Conservation (phyloP, 176 grass and related monocot genomes). For the Miscanthus lutarioriparius region DNA sequence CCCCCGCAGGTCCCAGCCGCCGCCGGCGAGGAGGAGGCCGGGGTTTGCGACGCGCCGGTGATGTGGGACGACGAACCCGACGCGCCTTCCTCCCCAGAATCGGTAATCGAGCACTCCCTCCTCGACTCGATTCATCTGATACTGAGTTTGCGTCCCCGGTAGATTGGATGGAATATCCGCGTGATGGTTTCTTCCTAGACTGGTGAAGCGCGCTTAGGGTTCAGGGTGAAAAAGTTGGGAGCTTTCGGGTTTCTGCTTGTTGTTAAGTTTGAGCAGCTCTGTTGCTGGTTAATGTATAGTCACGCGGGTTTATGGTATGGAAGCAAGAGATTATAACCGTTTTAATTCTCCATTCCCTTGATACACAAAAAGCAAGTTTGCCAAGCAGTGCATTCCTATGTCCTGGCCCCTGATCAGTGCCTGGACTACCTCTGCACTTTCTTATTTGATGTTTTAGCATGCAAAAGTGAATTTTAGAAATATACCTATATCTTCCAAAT, state of each 20-base stretch:
- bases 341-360: neutral
- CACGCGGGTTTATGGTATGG: neutral
- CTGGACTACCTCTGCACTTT: neutral
- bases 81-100: neutral
- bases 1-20: conserved; percentile 19
- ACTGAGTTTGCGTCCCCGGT: neutral
- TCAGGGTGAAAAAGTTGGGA: neutral
- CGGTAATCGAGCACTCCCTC: conserved; percentile 15
- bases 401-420: neutral
- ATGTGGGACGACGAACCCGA: conserved; percentile 47
- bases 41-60: conserved; percentile 25
- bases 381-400: neutral
- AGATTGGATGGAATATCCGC: conserved; percentile 21
- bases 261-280: neutral
- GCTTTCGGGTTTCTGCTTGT: conserved; percentile 30
- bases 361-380: neutral
- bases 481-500: neutral
- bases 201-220: neutral
- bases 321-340: neutral
- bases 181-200: neutral
- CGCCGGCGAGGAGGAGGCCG: neutral
- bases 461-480: neutral
- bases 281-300: neutral
- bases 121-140: neutral
- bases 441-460: neutral